Evolutionary conservation across 192 early-diverging fungal genomes (phyloP).

Genomic region (Thamnidium elegans): DNA sequence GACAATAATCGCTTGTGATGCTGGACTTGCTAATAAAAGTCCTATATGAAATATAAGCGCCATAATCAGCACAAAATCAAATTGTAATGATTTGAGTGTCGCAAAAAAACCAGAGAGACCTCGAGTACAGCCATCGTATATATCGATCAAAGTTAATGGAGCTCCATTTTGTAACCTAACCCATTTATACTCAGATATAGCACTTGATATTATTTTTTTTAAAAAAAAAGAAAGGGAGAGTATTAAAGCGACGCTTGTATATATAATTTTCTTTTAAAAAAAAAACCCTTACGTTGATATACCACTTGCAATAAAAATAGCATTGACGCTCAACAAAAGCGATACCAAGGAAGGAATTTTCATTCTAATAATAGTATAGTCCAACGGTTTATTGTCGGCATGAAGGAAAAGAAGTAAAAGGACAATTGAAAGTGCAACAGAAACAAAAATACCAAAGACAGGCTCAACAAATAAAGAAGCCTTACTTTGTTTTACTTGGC

Average conservation of each 20-base stretch:
- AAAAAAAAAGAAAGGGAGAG: background rate
- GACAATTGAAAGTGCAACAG: too few relatives aligned
- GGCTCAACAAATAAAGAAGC: too few relatives aligned
- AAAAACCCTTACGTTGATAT: constrained; percentile 1
- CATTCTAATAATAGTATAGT: background rate
- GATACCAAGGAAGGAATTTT: constrained; percentile 7
- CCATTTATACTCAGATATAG: constrained; percentile 13
- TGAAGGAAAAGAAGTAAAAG: background rate
- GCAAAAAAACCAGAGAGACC: background rate
- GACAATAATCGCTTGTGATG: background rate
- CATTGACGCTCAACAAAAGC: background rate
- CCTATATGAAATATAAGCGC: background rate
- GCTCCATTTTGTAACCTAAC: background rate
- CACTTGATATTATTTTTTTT: background rate
- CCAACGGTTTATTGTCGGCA: constrained; percentile 5
- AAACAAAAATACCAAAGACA: too few relatives aligned
- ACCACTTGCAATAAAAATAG: constrained; percentile 11
- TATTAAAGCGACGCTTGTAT: too few relatives aligned
- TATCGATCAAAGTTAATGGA: constrained; percentile 4
- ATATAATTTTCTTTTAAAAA: background rate
- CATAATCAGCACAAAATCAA: constrained; percentile 2
- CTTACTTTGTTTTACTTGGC: too few relatives aligned
- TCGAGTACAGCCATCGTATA: constrained; percentile 9
- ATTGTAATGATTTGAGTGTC: background rate
- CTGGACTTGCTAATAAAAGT: constrained; percentile 4